Conservation (phyloP, 2,329 filamentous ascomycete genomes). For the Pseudocercospora macadamiae region DNA sequence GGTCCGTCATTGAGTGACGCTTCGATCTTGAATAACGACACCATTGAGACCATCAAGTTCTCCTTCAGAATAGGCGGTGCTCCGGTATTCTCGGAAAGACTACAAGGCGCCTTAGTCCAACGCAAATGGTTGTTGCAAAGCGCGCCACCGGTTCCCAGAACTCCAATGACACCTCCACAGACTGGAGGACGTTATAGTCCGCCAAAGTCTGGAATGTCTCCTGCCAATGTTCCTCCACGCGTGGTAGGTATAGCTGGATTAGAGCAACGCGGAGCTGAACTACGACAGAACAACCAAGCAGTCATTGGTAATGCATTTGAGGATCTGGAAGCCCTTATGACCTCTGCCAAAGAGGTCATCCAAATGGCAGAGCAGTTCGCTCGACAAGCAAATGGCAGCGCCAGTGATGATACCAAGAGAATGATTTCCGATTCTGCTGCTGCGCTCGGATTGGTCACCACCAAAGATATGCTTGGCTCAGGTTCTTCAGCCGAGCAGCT, state of each 20-base stretch:
- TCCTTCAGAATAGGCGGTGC: conserved; percentile 90
- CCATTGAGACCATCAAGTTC: conserved; percentile 78
- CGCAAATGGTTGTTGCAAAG: conserved; percentile 93
- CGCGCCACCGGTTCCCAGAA: conserved; percentile 81
- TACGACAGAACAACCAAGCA: conserved; percentile 88
- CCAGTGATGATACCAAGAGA: conserved; percentile 65
- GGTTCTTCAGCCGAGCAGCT: conserved; percentile 74
- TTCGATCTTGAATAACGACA: conserved; percentile 58
- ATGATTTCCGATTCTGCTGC: conserved; percentile 80
- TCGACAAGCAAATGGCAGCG: conserved; percentile 63
- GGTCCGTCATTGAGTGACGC: conserved; percentile 63
- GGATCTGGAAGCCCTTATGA: conserved; percentile 95
- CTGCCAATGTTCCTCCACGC: conserved; percentile 48
- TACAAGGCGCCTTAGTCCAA: conserved; percentile 86
- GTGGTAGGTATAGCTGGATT: conserved; percentile 89
- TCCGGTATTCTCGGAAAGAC: conserved; percentile 83
- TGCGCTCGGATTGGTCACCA: conserved; percentile 86
- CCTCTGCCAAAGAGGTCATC: conserved; percentile 93
- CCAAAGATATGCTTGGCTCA: conserved; percentile 88
- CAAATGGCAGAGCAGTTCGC: conserved; percentile 89
- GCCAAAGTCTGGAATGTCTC: conserved; percentile 28
- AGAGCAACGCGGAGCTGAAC: conserved; percentile 80
- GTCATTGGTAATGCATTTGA: conserved; percentile 95
- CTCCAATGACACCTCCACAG: conserved; percentile 40
- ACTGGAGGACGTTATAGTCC: conserved; percentile 52